phyloP scores from a whole-genome alignment of 805 yeast genomes.

The Nakazawaea laoshanensis region DNA sequence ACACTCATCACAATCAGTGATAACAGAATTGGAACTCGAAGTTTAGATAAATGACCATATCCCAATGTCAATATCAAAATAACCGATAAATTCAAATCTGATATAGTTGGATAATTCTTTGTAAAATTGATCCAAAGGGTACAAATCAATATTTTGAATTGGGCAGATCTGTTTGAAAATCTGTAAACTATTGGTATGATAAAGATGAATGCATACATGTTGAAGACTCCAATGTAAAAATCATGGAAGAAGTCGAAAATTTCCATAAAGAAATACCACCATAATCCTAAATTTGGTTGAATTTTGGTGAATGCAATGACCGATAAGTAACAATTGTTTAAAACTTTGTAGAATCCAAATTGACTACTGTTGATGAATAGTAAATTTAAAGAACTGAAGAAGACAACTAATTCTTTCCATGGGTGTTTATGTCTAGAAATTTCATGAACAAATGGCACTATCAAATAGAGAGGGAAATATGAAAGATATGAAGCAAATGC shows the following conservation, averaged over 20 bases:
- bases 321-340: constrained; percentile 15
- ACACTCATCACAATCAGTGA: constrained; percentile 18
- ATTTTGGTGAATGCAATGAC: constrained; percentile 57
- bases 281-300: constrained; percentile 85
- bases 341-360: constrained; percentile 3
- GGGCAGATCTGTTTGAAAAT: constrained; percentile 43
- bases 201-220: constrained; percentile 59
- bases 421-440: constrained; percentile 9
- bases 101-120: constrained; percentile 79
- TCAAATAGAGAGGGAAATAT: constrained; percentile 50
- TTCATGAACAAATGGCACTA: constrained; percentile 44
- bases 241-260: constrained; percentile 85
- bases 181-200: constrained; percentile 69
- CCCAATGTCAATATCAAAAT: constrained; percentile 22
- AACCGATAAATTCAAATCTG: constrained; percentile 50
- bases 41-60: constrained; percentile 17
- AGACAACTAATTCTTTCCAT: constrained; percentile 21
- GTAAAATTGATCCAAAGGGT: constrained; percentile 43
- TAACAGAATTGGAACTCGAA: constrained; percentile 21
- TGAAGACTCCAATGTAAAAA: constrained; percentile 79
- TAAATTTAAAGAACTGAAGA: constrained; percentile 16
- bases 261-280: constrained; percentile 99
- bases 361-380: constrained; percentile 28
- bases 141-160: constrained; percentile 39
- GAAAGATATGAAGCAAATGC: constrained; percentile 60